Base-by-base conservation (phyloP, 2,329 filamentous ascomycete species). In the Cercospora beticola region DNA sequence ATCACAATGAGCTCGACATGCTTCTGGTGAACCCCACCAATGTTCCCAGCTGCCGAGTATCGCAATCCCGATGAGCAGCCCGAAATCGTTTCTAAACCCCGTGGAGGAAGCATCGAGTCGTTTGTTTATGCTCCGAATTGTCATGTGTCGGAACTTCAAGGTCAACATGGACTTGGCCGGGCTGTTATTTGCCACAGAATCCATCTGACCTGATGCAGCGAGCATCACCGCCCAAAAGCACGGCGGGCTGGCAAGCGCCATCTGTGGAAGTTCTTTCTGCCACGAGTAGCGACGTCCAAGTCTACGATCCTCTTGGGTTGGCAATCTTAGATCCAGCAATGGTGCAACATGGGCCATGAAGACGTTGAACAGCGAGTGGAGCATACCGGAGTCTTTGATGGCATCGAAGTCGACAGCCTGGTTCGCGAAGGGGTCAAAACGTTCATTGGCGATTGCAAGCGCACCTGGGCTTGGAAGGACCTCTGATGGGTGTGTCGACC, bases 181-280 rank as follows among this genome's bases (percentile, higher is more conserved):
- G 33, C 65, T 57, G 26, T 58, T 59, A 8, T 33, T 43, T 14
- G 46, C 18, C n/a, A 26, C 23, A 21, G 30, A 30, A 10, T 58
- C 54, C 46, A 66, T 49, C 26, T 65, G 64, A n/a, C 61, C 68
- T 9, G 62, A 52, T n/a, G 70, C 70, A n/a, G 57, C 62, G 18
- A 67, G 56, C 56, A 71, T 68, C 4, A 71, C 10, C n/a, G 67
- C 52, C 70, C 70, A 71, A 26, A 71, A 71, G 18, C 67, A 69
- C 10, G 67, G 62, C 14, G 67, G 70, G 31, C 67, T 69, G 7
- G 64, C 40, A 26, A 69, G 43, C 16, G 67, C 70, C 33, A 65
- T 65, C 18, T 63, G 62, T 33, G 70, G 70, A 18, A 71, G 62
- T 21, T 69, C 67, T 8, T 57, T 67, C 59, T 69, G 63, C 70